A percentile compares a stretch with the other conserved stretches of the same genome.
Evolutionary conservation across 257 asterid species (phyloP).

Genomic region (Rubia yunnanensis): DNA sequence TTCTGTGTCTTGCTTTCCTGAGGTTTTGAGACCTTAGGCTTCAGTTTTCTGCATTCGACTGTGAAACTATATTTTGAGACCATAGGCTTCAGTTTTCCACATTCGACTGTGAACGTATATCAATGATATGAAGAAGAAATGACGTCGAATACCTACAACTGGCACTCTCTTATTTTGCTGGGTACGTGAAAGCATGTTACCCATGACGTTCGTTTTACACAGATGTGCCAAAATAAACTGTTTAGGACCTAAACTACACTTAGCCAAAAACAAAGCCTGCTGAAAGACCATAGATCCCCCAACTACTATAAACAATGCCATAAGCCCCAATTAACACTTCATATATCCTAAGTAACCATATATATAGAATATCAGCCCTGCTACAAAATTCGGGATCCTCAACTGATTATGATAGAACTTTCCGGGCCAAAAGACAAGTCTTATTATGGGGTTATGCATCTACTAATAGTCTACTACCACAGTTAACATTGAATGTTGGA

Average conservation of each 20-base stretch:
- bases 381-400: constrained; percentile 30
- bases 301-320: neutral
- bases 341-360: constrained; percentile 8
- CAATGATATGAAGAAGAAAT: too few species aligned
- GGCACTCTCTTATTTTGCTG: neutral
- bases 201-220: too few species aligned
- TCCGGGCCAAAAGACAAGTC: constrained; percentile 5
- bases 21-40: too few species aligned
- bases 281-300: neutral
- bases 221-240: neutral
- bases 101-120: too few species aligned
- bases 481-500: constrained; percentile 16
- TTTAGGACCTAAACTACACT: neutral
- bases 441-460: constrained; percentile 5
- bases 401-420: constrained; percentile 6
- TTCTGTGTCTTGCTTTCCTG: too few species aligned
- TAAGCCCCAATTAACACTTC: neutral
- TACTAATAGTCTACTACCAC: neutral
- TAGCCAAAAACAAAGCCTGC: neutral
- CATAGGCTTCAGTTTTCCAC: too few species aligned
- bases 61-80: too few species aligned
- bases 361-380: neutral
- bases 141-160: neutral
- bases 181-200: neutral
- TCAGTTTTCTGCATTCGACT: too few species aligned